A percentile compares a stretch with the other conserved stretches of the same genome.
phyloP scores from a whole-genome alignment of 2,329 filamentous ascomycete genomes.

The Scedosporium apiospermum region DNA sequence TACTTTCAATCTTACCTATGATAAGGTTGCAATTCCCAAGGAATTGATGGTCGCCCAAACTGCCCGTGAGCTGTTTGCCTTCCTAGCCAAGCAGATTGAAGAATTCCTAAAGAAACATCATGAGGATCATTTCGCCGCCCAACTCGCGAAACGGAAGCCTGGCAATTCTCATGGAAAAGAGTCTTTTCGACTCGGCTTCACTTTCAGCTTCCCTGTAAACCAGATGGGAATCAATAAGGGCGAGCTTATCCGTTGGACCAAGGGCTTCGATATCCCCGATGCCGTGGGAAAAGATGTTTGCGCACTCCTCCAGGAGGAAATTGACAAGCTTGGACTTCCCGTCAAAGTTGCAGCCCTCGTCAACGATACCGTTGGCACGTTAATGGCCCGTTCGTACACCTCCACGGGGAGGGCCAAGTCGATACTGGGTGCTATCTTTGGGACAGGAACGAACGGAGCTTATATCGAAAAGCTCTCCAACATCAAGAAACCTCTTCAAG shows the following conservation, averaged over 20 bases:
- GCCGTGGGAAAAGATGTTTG: conserved; percentile 93
- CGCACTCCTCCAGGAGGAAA: conserved; percentile 76
- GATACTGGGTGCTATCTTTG: conserved; percentile 92
- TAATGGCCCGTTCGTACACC: conserved; percentile 96
- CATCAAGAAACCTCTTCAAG: conserved; percentile 66
- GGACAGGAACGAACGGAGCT: conserved; percentile 93
- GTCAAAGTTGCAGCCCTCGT: conserved; percentile 93
- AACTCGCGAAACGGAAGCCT: conserved; percentile 35
- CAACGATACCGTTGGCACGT: conserved; percentile 93
- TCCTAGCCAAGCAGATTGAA: conserved; percentile 89
- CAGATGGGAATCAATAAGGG: conserved; percentile 95
- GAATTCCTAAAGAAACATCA: conserved; percentile 81
- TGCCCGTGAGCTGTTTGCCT: conserved; percentile 78
- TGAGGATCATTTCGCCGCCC: conserved; percentile 70
- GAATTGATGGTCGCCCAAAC: conserved; percentile 85
- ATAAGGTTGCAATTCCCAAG: conserved; percentile 83
- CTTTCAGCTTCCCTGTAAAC: conserved; percentile 93
- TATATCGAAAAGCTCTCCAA: conserved; percentile 88
- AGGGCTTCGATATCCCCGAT: conserved; percentile 96
- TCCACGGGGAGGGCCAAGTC: conserved; percentile 80
- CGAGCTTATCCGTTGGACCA: conserved; percentile 91
- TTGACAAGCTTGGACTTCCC: conserved; percentile 76
- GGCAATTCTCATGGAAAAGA: conserved; percentile 56
- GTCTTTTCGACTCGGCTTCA: conserved; percentile 86
- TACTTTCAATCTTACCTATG: conserved; percentile 87